Conservation (phyloP, 2,329 filamentous ascomycete genomes). For the Penicillium sp. region DNA sequence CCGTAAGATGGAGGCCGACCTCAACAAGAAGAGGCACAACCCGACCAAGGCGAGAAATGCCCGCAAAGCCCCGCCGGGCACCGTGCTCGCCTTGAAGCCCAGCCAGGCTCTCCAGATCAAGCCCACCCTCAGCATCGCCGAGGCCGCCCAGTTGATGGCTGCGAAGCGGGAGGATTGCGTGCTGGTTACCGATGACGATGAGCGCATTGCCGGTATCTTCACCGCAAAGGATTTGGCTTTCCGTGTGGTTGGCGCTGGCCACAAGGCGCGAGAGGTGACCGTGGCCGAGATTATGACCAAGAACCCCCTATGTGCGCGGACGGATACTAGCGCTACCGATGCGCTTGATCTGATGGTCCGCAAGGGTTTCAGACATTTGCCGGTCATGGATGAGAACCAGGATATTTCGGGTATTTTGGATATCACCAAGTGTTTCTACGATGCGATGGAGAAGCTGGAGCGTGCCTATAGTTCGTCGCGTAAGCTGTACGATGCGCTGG, state of each 20-base stretch:
- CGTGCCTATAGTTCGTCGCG: conserved; percentile 97
- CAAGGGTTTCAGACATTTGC: conserved; percentile 95
- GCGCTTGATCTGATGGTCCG: conserved; percentile 97
- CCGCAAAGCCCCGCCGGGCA: conserved; percentile 93
- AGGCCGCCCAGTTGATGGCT: conserved; percentile 98
- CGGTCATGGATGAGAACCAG: conserved; percentile 99
- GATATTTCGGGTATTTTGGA: conserved; percentile 98
- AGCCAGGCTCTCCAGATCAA: conserved; percentile 98
- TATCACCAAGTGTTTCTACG: conserved; percentile 99
- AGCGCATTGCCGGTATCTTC: conserved; percentile 97
- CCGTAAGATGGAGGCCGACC: conserved; percentile 93
- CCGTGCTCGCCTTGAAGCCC: conserved; percentile 92
- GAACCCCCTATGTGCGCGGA: conserved; percentile 95
- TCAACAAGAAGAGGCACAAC: conserved; percentile 94
- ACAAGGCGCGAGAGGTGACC: conserved; percentile 86
- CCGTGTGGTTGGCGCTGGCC: conserved; percentile 87
- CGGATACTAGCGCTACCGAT: conserved; percentile 97
- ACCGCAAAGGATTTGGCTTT: conserved; percentile 98
- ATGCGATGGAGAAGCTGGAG: conserved; percentile 99
- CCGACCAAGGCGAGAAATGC: conserved; percentile 79
- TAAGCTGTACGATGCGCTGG: conserved; percentile 94
- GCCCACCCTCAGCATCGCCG: conserved; percentile 88
- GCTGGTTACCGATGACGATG: conserved; percentile 95
- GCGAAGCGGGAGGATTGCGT: conserved; percentile 98
- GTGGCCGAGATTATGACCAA: conserved; percentile 99